Evolutionary conservation across 176 grass and related monocot species (phyloP).

Genomic region (Lolium multiflorum): DNA sequence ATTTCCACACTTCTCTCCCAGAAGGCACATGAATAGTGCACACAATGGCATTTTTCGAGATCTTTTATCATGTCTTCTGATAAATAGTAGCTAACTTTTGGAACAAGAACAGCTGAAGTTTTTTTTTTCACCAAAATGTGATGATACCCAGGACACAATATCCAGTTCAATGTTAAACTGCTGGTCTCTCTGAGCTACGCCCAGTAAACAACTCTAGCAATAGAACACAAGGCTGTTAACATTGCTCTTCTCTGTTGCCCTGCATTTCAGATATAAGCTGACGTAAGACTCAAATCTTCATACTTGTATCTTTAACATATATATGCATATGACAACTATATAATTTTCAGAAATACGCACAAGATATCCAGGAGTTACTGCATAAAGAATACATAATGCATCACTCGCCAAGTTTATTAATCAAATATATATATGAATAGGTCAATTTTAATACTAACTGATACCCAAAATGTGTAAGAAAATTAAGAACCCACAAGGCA

Average conservation of each 20-base stretch:
- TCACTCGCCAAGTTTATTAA: neutral
- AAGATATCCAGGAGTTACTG: neutral
- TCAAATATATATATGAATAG: constrained; percentile 11
- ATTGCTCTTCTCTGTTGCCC: constrained; percentile 66
- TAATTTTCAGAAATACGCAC: constrained; percentile 6
- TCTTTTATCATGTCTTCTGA: constrained; percentile 67
- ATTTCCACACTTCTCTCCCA: constrained; percentile 73
- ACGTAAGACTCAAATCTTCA: constrained; percentile 39
- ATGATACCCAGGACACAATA: constrained; percentile 49
- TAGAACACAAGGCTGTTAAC: constrained; percentile 59
- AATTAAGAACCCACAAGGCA: neutral
- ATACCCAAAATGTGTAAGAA: neutral
- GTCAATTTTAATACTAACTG: neutral
- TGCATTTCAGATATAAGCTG: constrained; percentile 44
- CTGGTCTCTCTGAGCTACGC: constrained; percentile 43
- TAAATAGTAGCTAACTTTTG: constrained; percentile 36
- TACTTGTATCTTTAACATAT: neutral
- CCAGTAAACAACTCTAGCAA: constrained; percentile 78
- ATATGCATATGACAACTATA: constrained; percentile 8
- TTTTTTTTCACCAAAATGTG: constrained; percentile 49
- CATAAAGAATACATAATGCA: neutral
- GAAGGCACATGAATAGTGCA: constrained; percentile 64
- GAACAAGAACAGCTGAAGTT: constrained; percentile 55
- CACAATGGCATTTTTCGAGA: constrained; percentile 58
- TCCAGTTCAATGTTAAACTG: constrained; percentile 52